Percentiles rank a stretch among this genome's conserved stretches.
Evolutionary conservation across 75 land plant genomes (phyloP).

Genomic region (Adiantum capillusveneris): DNA sequence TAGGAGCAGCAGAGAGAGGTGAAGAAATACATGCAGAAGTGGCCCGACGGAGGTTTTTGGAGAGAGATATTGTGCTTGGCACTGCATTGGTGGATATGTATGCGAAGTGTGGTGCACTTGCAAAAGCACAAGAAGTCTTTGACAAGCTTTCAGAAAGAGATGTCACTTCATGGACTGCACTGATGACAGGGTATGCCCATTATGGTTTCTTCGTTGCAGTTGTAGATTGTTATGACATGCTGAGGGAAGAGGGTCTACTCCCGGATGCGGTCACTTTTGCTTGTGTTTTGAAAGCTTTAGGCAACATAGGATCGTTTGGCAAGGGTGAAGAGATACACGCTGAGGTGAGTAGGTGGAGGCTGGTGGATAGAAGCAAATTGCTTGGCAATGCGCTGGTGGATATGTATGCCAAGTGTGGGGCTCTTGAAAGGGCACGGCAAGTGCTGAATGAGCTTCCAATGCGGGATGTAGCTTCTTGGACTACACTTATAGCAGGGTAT

Average conservation of each 20-base stretch:
- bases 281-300: slow-evolving; percentile 24
- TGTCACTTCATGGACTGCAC: slow-evolving; percentile 22
- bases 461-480: slow-evolving; percentile 41
- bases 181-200: slow-evolving; percentile 20
- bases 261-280: slow-evolving; percentile 25
- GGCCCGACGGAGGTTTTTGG: slow-evolving; percentile 21
- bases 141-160: slow-evolving; percentile 16
- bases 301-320: slow-evolving; percentile 11
- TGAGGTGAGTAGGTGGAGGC: not conserved
- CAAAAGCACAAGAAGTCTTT: slow-evolving; percentile 17
- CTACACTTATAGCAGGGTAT: slow-evolving; percentile 25
- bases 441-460: slow-evolving; percentile 36
- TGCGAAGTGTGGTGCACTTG: slow-evolving; percentile 26
- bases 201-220: slow-evolving; percentile 13
- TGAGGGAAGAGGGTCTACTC: slow-evolving; percentile 4
- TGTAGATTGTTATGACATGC: slow-evolving; percentile 11
- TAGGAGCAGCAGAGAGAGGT: slow-evolving; percentile 16
- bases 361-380: not conserved
- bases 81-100: slow-evolving; percentile 32
- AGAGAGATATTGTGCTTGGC: slow-evolving; percentile 14
- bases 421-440: not conserved
- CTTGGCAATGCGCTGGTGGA: slow-evolving; percentile 20
- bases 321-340: slow-evolving; percentile 37
- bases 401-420: slow-evolving; percentile 28
- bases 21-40: slow-evolving; percentile 38